Evolutionary conservation across 176 grass and related monocot species (phyloP).

Genomic region (Oryza officinalis): DNA sequence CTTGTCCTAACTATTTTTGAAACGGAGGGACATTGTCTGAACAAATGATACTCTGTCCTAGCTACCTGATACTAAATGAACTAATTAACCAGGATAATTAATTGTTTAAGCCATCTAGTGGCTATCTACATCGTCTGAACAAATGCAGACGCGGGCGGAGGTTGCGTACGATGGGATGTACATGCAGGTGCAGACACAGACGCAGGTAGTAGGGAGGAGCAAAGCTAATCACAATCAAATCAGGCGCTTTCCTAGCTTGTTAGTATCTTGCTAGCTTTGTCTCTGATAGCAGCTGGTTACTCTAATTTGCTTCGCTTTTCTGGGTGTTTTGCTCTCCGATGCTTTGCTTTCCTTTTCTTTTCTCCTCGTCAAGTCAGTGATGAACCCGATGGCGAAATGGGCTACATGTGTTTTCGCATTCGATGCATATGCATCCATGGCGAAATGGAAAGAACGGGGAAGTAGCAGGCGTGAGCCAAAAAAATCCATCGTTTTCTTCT

Average conservation of each 20-base stretch:
- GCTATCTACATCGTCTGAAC: background rate
- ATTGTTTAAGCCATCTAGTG: background rate
- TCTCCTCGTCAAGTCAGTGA: slow-evolving; percentile 9
- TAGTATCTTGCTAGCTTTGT: no score
- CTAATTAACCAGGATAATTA: background rate
- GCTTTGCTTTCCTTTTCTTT: slow-evolving; percentile 11
- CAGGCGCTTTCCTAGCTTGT: background rate
- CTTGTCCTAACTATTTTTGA: no score
- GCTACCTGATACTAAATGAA: background rate
- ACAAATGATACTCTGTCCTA: background rate
- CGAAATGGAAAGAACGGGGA: no score
- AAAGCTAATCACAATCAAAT: background rate
- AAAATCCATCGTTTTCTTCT: background rate
- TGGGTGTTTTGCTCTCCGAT: slow-evolving; percentile 14
- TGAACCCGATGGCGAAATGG: background rate
- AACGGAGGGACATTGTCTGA: no score
- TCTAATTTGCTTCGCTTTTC: slow-evolving; percentile 29
- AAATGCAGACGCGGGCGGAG: background rate
- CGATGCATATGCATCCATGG: background rate
- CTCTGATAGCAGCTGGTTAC: no score
- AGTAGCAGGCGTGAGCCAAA: background rate
- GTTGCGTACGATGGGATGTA: slow-evolving; percentile 24
- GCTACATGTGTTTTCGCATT: background rate
- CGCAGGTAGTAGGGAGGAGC: background rate
- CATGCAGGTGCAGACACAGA: background rate